A percentile compares a stretch with the other conserved stretches of the same genome.
Conservation (phyloP, 2,329 filamentous ascomycete genomes). For the Dactylellina cionopaga region DNA sequence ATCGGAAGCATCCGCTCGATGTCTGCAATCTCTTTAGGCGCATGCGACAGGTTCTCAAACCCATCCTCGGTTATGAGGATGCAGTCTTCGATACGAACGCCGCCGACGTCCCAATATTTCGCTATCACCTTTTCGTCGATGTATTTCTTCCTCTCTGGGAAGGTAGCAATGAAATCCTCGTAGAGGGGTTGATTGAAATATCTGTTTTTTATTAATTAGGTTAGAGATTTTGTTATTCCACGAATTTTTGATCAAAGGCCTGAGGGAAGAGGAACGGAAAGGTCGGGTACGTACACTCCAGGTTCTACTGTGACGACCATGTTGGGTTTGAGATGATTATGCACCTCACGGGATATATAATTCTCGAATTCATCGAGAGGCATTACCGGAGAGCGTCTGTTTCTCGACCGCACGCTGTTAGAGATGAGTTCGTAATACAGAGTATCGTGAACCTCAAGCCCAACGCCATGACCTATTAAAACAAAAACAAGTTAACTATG, state of each 20-base stretch:
- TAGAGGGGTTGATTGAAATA: conserved; percentile 81
- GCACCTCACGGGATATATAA: conserved; percentile 13
- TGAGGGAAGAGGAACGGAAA: neutral
- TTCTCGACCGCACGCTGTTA: neutral
- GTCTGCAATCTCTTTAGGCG: conserved; percentile 70
- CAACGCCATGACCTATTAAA: conserved; percentile 68
- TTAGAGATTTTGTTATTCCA: neutral
- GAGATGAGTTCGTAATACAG: conserved; percentile 43
- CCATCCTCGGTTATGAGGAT: conserved; percentile 81
- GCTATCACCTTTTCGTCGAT: conserved; percentile 74
- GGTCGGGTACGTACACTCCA: conserved; percentile 67
- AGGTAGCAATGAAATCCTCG: conserved; percentile 73
- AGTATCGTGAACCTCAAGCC: conserved; percentile 71
- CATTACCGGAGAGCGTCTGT: conserved; percentile 81
- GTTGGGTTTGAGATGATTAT: conserved; percentile 65
- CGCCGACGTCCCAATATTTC: conserved; percentile 80
- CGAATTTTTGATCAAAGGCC: neutral
- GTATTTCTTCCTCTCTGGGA: conserved; percentile 68
- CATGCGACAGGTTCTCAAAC: conserved; percentile 82
- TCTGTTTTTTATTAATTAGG: conserved; percentile 1
- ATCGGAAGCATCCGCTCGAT: conserved; percentile 20
- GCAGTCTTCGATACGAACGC: conserved; percentile 92
- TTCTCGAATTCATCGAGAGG: conserved; percentile 27
- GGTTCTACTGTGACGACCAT: conserved; percentile 84
- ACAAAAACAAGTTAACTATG: neutral